Evolutionary conservation across 1,284 basidiomycete genomes (phyloP), one percentile per base, ranked within the genome.

Genomic region (Hemileia vastatrix): DNA sequence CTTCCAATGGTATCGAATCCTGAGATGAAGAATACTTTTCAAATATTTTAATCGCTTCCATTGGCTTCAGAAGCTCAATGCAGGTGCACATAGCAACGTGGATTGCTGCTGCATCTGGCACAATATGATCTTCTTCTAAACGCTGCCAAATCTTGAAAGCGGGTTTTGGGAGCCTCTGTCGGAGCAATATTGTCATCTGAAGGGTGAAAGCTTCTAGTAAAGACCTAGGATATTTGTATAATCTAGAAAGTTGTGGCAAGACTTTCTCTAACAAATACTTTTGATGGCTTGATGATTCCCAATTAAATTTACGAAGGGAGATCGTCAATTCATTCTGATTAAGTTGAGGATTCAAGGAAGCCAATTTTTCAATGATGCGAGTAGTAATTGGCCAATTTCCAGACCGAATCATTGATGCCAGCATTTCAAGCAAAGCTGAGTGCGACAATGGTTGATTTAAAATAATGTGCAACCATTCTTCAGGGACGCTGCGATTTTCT

Each of bases 1-100:
- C n/a, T n/a, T n/a, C n/a, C n/a, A 6, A 19, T 18, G 43, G 47
- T 44, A 43, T 50, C 23, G 51, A 48, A 27, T 53, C 40, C 27
- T 47, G 59, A 45, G 45, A 57, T 3, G 45, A 15, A 57, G 49
- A 57, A 27, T 19, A 44, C n/a, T n/a, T n/a, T 15, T 44, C 4
- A 47, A 61, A 61, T 19, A 61, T 18, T 18, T 54, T 31, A 18
- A 61, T 52, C 47, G 59, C 59, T 24, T 61, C 59, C 8, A 2
- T 18, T 32, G 59, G 51, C 5, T 52, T 51, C 48, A 43, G 32
- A 6, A 61, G 27, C 48, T 61, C 59, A 9, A 61, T 54, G 15
- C 47, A 31, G 24, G 54, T 53, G 21, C 52, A n/a, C 59, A 61
- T 61, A 27, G 49, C 59, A 27, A 61, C 59, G 33, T 61, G 59